Evolutionary conservation across 768 basidiomycete species (phyloP), one percentile per base, ranked within the genome.

Genomic region (Russula ochroleuca): DNA sequence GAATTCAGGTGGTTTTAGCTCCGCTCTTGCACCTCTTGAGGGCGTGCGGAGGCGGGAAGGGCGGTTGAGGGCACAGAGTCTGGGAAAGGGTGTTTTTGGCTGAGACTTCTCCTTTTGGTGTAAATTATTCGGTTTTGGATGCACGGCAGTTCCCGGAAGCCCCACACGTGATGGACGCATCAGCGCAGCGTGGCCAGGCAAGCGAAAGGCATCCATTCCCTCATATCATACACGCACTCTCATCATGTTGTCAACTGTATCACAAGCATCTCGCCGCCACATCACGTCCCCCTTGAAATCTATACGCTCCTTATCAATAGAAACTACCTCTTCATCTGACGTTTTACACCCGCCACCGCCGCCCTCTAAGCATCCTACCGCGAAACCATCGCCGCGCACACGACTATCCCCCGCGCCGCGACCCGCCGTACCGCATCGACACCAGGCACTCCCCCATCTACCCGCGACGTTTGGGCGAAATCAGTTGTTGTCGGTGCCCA

Each of bases 391-490:
- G 28, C 28, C 73, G 37, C 67, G 69, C 21, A 71, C 77, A 40
- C 78, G 75, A 31, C 72, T 82, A 45, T 71, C 77, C 61, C 80
- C 79, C 5, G 74, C 77, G 3, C 80, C 81, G 1, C 77, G 81
- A 2, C 76, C 78, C 2, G 68, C 67, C 4, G 55, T 63, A 25
- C 58, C 65, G 14, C 70, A 65, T 35, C 68, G 71, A 40, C 72
- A 69, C 15, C 76, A 72, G 45, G 71, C 68, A 10, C 75, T 87
- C 0, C 82, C 85, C 1, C 74, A 75, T 33, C 81, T 92, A 11
- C 90, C 90, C 0, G 77, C 88, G 1, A 80, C 79, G 0, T 92
- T 93, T 74, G 92, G 92, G 23, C 79, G 82, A 37, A 94, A 94
- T 73, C 92, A 94, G 74, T 79, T 92, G 6, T 79, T 94, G 0